Base-by-base conservation (phyloP, 2,329 filamentous ascomycete species). In the Colletotrichum sp. region DNA sequence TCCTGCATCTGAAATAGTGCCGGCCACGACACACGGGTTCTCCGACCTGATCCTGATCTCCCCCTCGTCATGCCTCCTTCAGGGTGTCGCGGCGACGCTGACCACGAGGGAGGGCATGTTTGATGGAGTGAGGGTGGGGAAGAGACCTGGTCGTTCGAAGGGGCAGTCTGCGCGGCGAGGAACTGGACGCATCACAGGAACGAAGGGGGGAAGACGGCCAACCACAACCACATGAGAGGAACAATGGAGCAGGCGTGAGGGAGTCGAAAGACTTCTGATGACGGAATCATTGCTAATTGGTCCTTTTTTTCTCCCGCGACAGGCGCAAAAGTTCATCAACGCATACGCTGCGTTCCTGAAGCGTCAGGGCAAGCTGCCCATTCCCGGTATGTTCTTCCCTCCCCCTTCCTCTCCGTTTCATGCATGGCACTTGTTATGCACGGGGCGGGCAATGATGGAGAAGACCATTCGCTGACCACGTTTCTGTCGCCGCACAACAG, bases 331-430 rank as follows among this genome's bases (percentile, higher is more conserved):
- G 90, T 97, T 97, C 91, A 96, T 97, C 89, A 87, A 90, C 81
- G 90, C 93, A 84, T 97, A 97, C 86, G 90, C 94, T 85, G 93
- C 91, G 83, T 97, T 97, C 92, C 88, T 97, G 91, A 97, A 97
- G 93, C 93, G 94, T 83, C 94, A 97, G 90, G 95, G 95, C 88
- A 96, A 96, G 90, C 93, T 97, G 81, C 93, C 94, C 84, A 95
- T 96, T 83, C 94, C 94, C 86, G 94, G 94, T 96, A 91, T 84
- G 92, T 89, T 34, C 59, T 6, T 24, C 31, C n/a, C 66, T 58
- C 36, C 18, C 4, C 13, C 51, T 6, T 24, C 24, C 24, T 24
- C 24, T 24, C 24, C 3, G 24, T 24, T 3, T 24, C 24, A 24
- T 24, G 24, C 24, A 24, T 24, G 24, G 3, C 24, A 24, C 24